Conservation (phyloP, 495 filamentous ascomycete species). For the Aspergillus haitiensis region DNA sequence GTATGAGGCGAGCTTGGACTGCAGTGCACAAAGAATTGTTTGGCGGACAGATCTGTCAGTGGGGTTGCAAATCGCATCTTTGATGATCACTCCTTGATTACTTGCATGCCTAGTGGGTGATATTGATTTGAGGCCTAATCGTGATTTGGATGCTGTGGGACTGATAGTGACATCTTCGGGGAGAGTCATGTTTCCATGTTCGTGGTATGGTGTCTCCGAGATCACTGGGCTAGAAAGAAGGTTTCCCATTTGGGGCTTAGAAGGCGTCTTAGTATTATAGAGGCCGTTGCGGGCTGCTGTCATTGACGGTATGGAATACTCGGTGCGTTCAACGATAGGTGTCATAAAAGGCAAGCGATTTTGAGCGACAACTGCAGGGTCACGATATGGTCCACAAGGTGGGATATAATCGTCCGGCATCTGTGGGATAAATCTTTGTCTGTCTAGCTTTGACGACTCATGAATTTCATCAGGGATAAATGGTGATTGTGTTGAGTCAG, state of each 20-base stretch:
- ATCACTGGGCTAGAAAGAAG: constrained; percentile 37
- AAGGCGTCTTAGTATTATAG: constrained; percentile 73
- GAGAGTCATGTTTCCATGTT: constrained; percentile 36
- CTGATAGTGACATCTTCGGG: constrained; percentile 41
- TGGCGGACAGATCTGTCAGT: constrained; percentile 70
- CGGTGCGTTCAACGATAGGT: constrained; percentile 92
- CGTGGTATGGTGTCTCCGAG: constrained; percentile 30
- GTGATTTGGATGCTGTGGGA: constrained; percentile 50
- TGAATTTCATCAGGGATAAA: constrained; percentile 37
- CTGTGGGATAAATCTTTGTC: constrained; percentile 59
- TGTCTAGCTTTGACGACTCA: constrained; percentile 35
- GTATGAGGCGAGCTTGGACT: constrained; percentile 70
- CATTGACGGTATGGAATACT: constrained; percentile 71
- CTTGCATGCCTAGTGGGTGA: constrained; percentile 27
- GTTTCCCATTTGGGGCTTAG: constrained; percentile 48
- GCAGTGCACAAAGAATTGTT: constrained; percentile 68
- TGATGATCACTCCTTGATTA: constrained; percentile 63
- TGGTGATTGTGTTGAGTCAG: constrained; percentile 18
- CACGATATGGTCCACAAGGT: constrained; percentile 71
- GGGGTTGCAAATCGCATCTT: constrained; percentile 84
- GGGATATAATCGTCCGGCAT: constrained; percentile 84
- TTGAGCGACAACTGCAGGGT: constrained; percentile 73
- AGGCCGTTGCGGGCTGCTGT: constrained; percentile 56
- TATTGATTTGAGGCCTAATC: constrained; percentile 22
- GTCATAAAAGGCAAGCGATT: constrained; percentile 97